A percentile compares a stretch with the other conserved stretches of the same genome.
Conservation (phyloP, 768 basidiomycete species). For the Lactifluus hygrophoroides region DNA sequence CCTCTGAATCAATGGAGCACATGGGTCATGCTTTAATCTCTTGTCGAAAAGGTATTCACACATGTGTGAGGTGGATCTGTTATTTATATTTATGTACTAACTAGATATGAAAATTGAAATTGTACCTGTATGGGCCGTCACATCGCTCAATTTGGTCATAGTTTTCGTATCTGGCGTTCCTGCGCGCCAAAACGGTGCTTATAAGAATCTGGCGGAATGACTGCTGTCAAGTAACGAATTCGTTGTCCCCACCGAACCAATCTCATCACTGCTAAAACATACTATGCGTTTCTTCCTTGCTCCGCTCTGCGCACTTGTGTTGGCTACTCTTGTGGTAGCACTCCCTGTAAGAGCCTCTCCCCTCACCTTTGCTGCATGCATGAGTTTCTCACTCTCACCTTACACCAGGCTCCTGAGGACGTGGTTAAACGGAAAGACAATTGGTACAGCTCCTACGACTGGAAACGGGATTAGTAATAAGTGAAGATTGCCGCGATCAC, state of each 20-base stretch:
- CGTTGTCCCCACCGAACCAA: background rate
- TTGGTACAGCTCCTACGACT: rapidly evolving
- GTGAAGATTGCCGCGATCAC: background rate
- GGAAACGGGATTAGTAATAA: background rate
- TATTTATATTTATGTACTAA: background rate
- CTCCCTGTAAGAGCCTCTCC: background rate
- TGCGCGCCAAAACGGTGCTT: background rate
- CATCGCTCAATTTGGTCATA: background rate
- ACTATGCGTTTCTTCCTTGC: constrained; percentile 9
- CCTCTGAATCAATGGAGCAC: background rate
- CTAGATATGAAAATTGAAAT: constrained; percentile 1
- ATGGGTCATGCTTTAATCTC: background rate
- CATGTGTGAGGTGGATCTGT: background rate
- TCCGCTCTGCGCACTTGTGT: background rate
- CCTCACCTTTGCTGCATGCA: background rate
- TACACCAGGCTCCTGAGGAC: background rate
- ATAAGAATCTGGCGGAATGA: background rate
- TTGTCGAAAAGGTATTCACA: background rate
- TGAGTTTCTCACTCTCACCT: background rate
- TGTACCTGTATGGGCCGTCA: background rate
- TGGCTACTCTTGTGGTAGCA: constrained; percentile 1
- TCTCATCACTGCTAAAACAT: background rate
- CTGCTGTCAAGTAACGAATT: background rate
- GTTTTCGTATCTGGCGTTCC: background rate
- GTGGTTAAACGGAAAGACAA: background rate